Percentiles rank a stretch among this genome's conserved stretches.
Conservation (phyloP, 1,284 basidiomycete species). For the Exobasidium rhododendri region DNA sequence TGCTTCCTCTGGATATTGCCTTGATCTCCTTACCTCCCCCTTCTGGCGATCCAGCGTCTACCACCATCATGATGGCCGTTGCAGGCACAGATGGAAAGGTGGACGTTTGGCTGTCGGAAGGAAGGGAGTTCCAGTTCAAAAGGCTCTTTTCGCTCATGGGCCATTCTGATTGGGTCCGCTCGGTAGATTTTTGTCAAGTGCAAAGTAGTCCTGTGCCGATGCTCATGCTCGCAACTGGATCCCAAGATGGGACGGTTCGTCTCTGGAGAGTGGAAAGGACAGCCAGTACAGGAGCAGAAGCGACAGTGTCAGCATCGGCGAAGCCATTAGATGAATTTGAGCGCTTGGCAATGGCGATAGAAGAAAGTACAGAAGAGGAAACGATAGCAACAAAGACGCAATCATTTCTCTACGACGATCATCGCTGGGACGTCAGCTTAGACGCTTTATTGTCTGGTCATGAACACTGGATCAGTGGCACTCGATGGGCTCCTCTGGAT, state of each 20-base stretch:
- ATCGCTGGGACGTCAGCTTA: slow-evolving; percentile 38
- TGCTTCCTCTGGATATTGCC: slow-evolving; percentile 46
- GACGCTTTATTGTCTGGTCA: slow-evolving; percentile 51
- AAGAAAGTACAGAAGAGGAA: slow-evolving; percentile 25
- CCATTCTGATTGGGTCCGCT: slow-evolving; percentile 53
- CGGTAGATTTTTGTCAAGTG: slow-evolving; percentile 35
- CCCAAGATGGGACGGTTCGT: slow-evolving; percentile 47
- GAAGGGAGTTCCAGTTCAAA: slow-evolving; percentile 17
- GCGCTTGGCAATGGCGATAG: slow-evolving; percentile 38
- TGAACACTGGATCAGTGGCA: slow-evolving; percentile 48
- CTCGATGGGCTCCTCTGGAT: slow-evolving; percentile 41
- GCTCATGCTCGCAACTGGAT: slow-evolving; percentile 42
- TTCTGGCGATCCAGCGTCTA: not conserved
- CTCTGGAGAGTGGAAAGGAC: slow-evolving; percentile 40
- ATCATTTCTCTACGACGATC: slow-evolving; percentile 15
- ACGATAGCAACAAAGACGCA: slow-evolving; percentile 30
- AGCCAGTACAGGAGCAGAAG: not conserved
- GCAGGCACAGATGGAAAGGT: slow-evolving; percentile 44
- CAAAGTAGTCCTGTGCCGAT: slow-evolving; percentile 16
- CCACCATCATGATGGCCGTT: slow-evolving; percentile 32
- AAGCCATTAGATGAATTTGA: slow-evolving; percentile 41
- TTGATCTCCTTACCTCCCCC: slow-evolving; percentile 16
- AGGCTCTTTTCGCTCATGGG: slow-evolving; percentile 37
- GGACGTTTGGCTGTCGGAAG: slow-evolving; percentile 23
- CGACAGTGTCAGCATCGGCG: not conserved